Evolutionary conservation across 352 stramenopile species (phyloP), one percentile per base, ranked within the genome.

Genomic region (Phytopythium vexans): DNA sequence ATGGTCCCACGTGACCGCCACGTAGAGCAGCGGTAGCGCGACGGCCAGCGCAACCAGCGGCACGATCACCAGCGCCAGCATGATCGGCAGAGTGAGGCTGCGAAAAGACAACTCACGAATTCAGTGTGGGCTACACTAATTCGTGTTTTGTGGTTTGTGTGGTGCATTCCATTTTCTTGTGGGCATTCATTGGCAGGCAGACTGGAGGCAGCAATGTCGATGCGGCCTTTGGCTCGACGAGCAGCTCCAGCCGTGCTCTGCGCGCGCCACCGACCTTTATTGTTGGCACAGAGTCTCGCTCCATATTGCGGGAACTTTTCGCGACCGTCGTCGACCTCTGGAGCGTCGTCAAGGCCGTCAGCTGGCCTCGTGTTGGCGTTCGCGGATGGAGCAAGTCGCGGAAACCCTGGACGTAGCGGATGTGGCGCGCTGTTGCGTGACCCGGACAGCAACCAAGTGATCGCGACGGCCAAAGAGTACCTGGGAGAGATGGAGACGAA

Each of bases 1-100:
- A 45, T 94, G 84, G 49, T 94, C 84, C 84, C 81, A 94, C 10
- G 81, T 92, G 51, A 85, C 54, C 36, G 65, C 61, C 15, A 94
- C 64, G 61, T 87, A 94, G 15, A 79, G 43, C 37, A 94, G 61
- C 27, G 83, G 83, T 41, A 81, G 60, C 54, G 67, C 54, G 31
- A 94, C 61, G 10, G 83, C 73, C 40, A 74, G 58, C 42, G 62
- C 41, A 39, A 92, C 73, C 53, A 90, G 66, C 55, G 70, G 39
- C 32, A 64, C 51, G 27, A 86, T 59, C 48, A 77, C 54, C 40
- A 83, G 64, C 5, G 49, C 65, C 44, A 77, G 60, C 15, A 61
- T 40, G 16, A 74, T 31, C 52, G 55, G 41, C 60, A 70, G 68
- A 11, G 32, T 51, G 21, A 27, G 21, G 21, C 21, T 27, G 21